These are phyloP conservation scores for Opeltia flavorubescens DNA, from an alignment of 495 filamentous ascomycete genomes.

Conservation along the genomic window DNA sequence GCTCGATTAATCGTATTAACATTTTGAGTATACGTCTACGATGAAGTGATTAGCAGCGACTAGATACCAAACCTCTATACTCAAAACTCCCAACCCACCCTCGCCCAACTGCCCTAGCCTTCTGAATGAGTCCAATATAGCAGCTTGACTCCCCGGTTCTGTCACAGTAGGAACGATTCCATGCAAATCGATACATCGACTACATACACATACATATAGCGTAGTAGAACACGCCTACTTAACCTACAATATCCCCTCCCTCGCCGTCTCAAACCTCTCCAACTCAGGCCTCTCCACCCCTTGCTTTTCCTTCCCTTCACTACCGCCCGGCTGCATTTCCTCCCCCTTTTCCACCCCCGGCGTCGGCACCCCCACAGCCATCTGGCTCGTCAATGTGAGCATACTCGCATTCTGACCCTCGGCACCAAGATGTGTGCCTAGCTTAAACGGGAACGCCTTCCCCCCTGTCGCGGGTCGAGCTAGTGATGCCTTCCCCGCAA, in stretches of 20 bases:
- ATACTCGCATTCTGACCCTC: constrained; percentile 11
- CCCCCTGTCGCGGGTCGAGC: constrained; percentile 19
- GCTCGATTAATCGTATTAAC: too few relatives aligned
- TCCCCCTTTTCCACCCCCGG: constrained; percentile 6
- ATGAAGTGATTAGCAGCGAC: too few relatives aligned
- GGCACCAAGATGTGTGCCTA: constrained; percentile 3
- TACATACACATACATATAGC: too few relatives aligned
- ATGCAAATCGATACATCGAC: too few relatives aligned
- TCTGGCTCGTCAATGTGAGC: constrained; percentile 12
- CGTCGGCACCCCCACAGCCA: constrained; percentile 6
- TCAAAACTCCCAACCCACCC: too few relatives aligned
- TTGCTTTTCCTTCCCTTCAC: not conserved
- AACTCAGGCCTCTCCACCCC: not conserved
- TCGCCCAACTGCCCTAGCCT: too few relatives aligned
- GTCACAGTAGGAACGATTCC: too few relatives aligned
- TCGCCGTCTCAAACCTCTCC: constrained; percentile 11
- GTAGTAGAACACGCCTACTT: too few relatives aligned
- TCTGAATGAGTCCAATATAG: too few relatives aligned
- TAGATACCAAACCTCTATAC: too few relatives aligned
- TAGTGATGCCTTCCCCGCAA: not conserved
- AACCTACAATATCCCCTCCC: not conserved
- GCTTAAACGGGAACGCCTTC: constrained; percentile 14
- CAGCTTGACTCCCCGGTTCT: too few relatives aligned
- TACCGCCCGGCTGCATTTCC: constrained; percentile 4
- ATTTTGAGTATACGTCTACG: too few relatives aligned